These are phyloP conservation scores for Coemansia sp. DNA, from an alignment of 192 early-diverging fungal genomes.

Conservation along the genomic window DNA sequence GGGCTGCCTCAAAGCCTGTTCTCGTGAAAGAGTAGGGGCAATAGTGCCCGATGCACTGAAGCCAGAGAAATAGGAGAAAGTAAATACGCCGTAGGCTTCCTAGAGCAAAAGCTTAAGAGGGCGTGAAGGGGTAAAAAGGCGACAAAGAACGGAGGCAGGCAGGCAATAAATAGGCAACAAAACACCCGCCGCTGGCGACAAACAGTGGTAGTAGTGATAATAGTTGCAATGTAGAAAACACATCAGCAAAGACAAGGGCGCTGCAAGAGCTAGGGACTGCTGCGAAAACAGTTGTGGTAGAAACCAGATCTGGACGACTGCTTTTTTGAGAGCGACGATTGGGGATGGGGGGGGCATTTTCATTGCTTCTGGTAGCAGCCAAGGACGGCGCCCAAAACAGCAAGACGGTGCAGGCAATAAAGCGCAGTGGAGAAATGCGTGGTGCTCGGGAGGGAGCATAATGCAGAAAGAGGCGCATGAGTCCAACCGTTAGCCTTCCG, in stretches of 20 bases:
- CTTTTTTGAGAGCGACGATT: neutral
- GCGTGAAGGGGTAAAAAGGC: neutral
- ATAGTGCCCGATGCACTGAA: neutral
- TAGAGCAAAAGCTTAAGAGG: neutral
- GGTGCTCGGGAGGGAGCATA: constrained; percentile 1
- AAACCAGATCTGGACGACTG: neutral
- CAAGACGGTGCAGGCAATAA: neutral
- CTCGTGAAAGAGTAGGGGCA: neutral
- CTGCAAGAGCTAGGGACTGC: neutral
- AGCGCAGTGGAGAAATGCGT: neutral
- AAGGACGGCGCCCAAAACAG: neutral
- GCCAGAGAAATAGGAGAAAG: neutral
- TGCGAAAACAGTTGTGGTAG: neutral
- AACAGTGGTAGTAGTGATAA: neutral
- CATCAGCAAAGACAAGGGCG: neutral
- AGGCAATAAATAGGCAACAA: neutral
- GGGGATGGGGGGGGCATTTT: neutral
- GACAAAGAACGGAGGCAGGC: neutral
- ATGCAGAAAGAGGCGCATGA: constrained; percentile 9
- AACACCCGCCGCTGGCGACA: neutral
- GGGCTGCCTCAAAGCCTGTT: neutral
- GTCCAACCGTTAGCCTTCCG: neutral
- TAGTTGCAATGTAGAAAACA: neutral
- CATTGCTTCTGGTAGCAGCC: neutral
- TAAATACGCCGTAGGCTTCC: neutral